These are phyloP conservation scores for Oryza brachyantha DNA, from an alignment of 176 grass and related monocot species.

Conservation along the genomic window DNA sequence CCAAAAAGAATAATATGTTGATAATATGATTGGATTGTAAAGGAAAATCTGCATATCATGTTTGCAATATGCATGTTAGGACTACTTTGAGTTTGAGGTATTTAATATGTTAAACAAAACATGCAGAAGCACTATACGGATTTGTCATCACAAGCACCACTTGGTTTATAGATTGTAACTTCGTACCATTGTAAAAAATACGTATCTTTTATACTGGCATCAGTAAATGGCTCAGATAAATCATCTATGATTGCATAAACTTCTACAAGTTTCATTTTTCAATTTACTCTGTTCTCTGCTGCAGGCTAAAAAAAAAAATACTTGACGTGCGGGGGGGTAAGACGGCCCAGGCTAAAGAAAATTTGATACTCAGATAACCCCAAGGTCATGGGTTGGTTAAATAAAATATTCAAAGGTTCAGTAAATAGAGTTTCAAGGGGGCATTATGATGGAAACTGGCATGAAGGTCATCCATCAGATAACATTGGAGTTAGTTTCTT, in stretches of 20 bases:
- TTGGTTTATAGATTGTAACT: neutral
- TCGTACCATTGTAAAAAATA: neutral
- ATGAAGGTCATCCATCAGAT: slow-evolving; percentile 40
- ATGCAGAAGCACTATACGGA: neutral
- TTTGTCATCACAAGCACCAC: neutral
- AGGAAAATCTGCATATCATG: neutral
- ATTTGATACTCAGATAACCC: slow-evolving; percentile 20
- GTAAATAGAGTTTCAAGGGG: slow-evolving; percentile 75
- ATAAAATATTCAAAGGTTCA: slow-evolving; percentile 69
- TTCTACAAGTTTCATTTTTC: slow-evolving; percentile 11
- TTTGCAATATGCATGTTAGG: neutral
- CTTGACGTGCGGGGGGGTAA: too few relatives aligned
- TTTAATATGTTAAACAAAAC: neutral
- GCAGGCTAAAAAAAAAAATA: slow-evolving; percentile 25
- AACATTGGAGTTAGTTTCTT: slow-evolving; percentile 35
- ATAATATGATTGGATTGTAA: neutral
- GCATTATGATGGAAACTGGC: slow-evolving; percentile 57
- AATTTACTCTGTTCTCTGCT: neutral
- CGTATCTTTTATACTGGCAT: neutral
- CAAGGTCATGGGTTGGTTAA: slow-evolving; percentile 71
- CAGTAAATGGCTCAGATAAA: neutral
- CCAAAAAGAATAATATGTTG: neutral
- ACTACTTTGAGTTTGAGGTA: neutral
- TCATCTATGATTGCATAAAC: neutral
- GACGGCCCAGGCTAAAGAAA: slow-evolving; percentile 26